Evolutionary conservation across 2,329 filamentous ascomycete genomes (phyloP).

Genomic region (Stenocarpella maydis): DNA sequence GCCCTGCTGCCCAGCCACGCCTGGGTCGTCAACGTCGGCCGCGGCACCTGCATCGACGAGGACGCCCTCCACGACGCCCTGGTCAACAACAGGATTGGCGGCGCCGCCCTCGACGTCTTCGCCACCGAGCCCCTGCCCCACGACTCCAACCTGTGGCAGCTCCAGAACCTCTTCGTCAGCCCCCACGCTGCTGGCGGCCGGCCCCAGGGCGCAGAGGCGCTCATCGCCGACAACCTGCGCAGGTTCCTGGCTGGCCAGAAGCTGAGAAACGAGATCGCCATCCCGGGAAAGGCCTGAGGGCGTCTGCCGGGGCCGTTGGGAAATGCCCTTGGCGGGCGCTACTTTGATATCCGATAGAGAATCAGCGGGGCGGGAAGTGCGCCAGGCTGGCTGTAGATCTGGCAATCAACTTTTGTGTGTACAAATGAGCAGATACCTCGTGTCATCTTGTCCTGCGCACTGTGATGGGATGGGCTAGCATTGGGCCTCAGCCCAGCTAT

Average conservation of each 20-base stretch:
- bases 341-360: conserved; percentile 14
- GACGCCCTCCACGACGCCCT: conserved; percentile 45
- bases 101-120: conserved; percentile 50
- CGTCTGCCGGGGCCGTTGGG: neutral
- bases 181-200: conserved; percentile 68
- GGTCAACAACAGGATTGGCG: conserved; percentile 42
- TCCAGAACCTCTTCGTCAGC: conserved; percentile 61
- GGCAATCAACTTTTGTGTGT: neutral
- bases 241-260: conserved; percentile 66
- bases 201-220: conserved; percentile 65
- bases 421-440: neutral
- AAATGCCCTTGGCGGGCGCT: neutral
- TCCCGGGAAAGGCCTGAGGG: conserved; percentile 23
- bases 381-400: neutral
- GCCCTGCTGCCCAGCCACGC: conserved; percentile 63
- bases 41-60: conserved; percentile 48
- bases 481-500: neutral
- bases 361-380: conserved; percentile 4
- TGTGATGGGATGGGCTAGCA: neutral
- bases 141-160: conserved; percentile 56
- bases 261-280: conserved; percentile 62
- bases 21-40: conserved; percentile 61
- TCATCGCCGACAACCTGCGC: conserved; percentile 69
- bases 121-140: conserved; percentile 54
- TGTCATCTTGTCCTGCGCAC: neutral